Evolutionary conservation across 345 rosid genomes (phyloP).

Genomic region (Rhizophora apiculata): DNA sequence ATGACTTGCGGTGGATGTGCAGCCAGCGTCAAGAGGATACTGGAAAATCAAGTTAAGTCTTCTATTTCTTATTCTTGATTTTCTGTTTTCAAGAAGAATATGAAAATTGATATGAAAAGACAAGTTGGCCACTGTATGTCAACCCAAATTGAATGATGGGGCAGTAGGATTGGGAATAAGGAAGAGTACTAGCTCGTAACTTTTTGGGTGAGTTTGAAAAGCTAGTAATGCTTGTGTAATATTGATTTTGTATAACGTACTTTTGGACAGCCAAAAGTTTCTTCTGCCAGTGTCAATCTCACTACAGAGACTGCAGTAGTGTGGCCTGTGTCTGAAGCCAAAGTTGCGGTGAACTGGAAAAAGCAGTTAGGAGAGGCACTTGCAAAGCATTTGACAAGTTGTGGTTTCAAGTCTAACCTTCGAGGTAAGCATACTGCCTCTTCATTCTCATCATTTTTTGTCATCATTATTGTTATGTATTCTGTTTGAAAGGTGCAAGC

Average conservation of each 20-base stretch:
- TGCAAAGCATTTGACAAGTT: constrained; percentile 76
- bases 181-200: no score
- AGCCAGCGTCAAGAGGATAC: constrained; percentile 87
- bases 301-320: constrained; percentile 90
- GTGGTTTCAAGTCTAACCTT: constrained; percentile 79
- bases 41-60: constrained; percentile 82
- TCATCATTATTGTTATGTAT: constrained; percentile 6
- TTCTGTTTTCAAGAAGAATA: background rate
- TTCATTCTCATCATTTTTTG: background rate
- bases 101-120: background rate
- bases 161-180: no score
- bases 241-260: background rate
- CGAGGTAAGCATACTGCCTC: constrained; percentile 50
- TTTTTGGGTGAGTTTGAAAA: no score
- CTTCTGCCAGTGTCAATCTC: constrained; percentile 82
- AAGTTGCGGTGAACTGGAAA: constrained; percentile 68
- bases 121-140: no score
- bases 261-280: constrained; percentile 79
- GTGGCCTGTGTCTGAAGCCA: constrained; percentile 88
- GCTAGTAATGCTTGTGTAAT: background rate
- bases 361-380: constrained; percentile 77
- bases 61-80: background rate
- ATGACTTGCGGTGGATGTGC: constrained; percentile 99
- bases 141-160: no score
- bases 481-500: background rate